Percentiles rank a stretch among this genome's conserved stretches.
phyloP scores from a whole-genome alignment of 1,284 basidiomycete species.

The Ceratobasidium sp. region DNA sequence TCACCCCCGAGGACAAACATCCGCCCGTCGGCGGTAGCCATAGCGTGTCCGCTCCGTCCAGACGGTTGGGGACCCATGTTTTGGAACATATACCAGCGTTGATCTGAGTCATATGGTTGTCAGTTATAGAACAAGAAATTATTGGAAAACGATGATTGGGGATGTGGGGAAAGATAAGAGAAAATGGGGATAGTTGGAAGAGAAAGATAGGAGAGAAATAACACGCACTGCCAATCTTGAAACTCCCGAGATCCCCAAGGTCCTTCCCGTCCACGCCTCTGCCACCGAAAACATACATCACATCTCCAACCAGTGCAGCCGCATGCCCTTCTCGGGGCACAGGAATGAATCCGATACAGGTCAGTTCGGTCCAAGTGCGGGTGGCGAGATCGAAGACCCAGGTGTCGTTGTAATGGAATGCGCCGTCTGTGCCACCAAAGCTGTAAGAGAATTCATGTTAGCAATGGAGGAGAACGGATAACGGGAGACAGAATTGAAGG shows the following conservation, averaged over 20 bases:
- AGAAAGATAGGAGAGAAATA: conserved; percentile 12
- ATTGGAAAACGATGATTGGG: no score
- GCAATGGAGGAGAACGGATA: neutral
- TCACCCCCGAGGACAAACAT: conserved; percentile 97
- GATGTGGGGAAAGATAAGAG: no score
- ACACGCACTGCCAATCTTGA: conserved; percentile 91
- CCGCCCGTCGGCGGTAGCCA: conserved; percentile 89
- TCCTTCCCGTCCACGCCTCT: conserved; percentile 98
- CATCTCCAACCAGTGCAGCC: conserved; percentile 96
- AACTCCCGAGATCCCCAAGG: conserved; percentile 93
- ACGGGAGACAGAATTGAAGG: conserved; percentile 47
- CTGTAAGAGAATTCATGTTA: conserved; percentile 60
- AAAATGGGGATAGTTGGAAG: no score
- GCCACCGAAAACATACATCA: conserved; percentile 98
- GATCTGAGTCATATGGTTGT: conserved; percentile 61
- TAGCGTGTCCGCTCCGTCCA: conserved; percentile 93
- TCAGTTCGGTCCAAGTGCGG: conserved; percentile 89
- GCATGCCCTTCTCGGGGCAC: conserved; percentile 97
- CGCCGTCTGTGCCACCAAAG: conserved; percentile 98
- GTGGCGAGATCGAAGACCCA: conserved; percentile 94
- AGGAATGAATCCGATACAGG: conserved; percentile 98
- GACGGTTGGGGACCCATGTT: conserved; percentile 97
- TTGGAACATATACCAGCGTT: conserved; percentile 98
- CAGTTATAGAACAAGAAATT: no score
- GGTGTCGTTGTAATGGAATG: conserved; percentile 99